Evolutionary conservation across 2,329 filamentous ascomycete species (phyloP).

Genomic region (Aspergillus piperis): DNA sequence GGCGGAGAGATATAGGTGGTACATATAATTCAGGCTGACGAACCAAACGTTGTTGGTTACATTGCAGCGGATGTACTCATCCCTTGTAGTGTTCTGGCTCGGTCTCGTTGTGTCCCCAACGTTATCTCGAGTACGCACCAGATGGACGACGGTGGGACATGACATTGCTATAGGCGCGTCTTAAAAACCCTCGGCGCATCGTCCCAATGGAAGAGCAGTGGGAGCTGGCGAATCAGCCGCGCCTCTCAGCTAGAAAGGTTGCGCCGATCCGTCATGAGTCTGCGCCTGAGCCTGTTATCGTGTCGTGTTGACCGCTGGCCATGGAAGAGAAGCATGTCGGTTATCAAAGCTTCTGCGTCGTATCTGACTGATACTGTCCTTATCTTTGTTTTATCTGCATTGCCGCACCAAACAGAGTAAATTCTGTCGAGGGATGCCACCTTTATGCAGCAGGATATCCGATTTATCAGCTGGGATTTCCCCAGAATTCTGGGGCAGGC

Average conservation of each 20-base stretch:
- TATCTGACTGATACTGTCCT: neutral
- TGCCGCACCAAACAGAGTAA: constrained; percentile 25
- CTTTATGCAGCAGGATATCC: constrained; percentile 6
- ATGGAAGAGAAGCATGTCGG: neutral
- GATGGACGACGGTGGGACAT: neutral
- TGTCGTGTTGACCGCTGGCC: neutral
- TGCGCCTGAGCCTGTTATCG: neutral
- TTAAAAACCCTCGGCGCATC: neutral
- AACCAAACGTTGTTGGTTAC: neutral
- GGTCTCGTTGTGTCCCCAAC: neutral
- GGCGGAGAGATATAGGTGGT: neutral
- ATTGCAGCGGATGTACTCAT: neutral
- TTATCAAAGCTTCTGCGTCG: neutral
- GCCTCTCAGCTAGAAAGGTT: neutral
- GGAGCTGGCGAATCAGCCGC: neutral
- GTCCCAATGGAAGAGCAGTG: neutral
- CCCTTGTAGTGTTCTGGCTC: neutral
- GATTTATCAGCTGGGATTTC: neutral
- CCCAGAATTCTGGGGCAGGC: neutral
- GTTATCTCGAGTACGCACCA: neutral
- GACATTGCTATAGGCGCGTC: neutral
- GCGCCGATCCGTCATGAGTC: neutral
- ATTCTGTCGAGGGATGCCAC: constrained; percentile 15
- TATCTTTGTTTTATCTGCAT: constrained; percentile 19
- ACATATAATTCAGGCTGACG: neutral